Conservation (phyloP, 2,329 filamentous ascomycete genomes). For the Verticillium albo-atrum region DNA sequence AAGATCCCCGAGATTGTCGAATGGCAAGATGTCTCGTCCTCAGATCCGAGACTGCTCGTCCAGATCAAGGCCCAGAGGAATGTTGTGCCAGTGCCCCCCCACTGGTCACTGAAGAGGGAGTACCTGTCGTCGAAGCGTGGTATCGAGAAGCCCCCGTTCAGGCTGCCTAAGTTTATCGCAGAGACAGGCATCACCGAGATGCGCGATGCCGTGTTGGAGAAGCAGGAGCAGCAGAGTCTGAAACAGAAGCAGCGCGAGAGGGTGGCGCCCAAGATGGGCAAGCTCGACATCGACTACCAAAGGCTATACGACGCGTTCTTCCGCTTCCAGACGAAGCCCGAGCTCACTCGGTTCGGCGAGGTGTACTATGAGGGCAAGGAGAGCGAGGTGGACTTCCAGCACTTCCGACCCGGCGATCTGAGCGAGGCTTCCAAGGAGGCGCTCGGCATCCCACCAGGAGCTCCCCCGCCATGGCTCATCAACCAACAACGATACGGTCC, state of each 20-base stretch:
- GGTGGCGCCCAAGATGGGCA: slow-evolving; percentile 93
- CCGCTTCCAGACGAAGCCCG: slow-evolving; percentile 92
- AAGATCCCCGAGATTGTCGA: slow-evolving; percentile 91
- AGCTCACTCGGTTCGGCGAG: slow-evolving; percentile 89
- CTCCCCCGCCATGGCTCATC: slow-evolving; percentile 94
- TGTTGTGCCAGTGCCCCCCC: slow-evolving; percentile 86
- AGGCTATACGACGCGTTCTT: slow-evolving; percentile 99
- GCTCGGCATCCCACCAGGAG: slow-evolving; percentile 86
- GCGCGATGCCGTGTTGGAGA: slow-evolving; percentile 93
- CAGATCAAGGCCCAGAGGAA: slow-evolving; percentile 95
- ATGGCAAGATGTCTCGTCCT: slow-evolving; percentile 92
- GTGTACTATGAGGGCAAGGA: slow-evolving; percentile 99
- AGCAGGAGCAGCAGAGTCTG: slow-evolving; percentile 84
- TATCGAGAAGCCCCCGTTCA: slow-evolving; percentile 91
- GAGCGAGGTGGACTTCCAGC: slow-evolving; percentile 88
- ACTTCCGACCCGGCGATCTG: slow-evolving; percentile 84
- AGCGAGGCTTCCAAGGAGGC: slow-evolving; percentile 89
- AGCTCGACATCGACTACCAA: slow-evolving; percentile 96
- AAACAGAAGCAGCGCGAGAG: slow-evolving; percentile 96
- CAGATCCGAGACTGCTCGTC: slow-evolving; percentile 82
- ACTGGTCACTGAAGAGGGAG: slow-evolving; percentile 96
- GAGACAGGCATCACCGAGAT: slow-evolving; percentile 98
- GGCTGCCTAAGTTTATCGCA: slow-evolving; percentile 91
- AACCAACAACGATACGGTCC: slow-evolving; percentile 93
- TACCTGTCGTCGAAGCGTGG: slow-evolving; percentile 96